A percentile compares a stretch with the other conserved stretches of the same genome.
phyloP scores from a whole-genome alignment of 371 early-diverging fungal genomes.

The Saksenaea vasiformis region DNA sequence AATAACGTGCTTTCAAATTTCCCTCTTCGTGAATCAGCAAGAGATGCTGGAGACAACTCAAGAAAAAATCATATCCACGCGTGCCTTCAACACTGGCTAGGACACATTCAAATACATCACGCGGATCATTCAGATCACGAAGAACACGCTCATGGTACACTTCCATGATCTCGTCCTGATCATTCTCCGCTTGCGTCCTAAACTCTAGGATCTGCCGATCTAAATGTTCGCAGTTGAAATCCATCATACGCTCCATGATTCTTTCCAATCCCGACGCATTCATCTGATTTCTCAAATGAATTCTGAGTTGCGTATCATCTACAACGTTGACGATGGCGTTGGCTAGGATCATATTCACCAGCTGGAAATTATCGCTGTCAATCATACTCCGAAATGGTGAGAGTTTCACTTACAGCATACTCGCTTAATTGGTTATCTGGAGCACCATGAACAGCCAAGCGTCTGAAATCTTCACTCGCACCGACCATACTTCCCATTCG shows the following conservation, averaged over 20 bases:
- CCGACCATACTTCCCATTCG: conserved; percentile 86
- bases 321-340: conserved; percentile 83
- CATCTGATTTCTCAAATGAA: conserved; percentile 79
- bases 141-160: conserved; percentile 74
- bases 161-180: conserved; percentile 79
- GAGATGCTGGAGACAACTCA: conserved; percentile 79
- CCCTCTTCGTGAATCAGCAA: conserved; percentile 71
- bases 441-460: conserved; percentile 56
- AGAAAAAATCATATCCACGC: conserved; percentile 74
- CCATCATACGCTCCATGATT: conserved; percentile 73
- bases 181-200: conserved; percentile 72
- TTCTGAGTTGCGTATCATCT: conserved; percentile 76
- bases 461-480: conserved; percentile 74
- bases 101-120: conserved; percentile 79
- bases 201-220: conserved; percentile 77
- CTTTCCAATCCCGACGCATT: conserved; percentile 72
- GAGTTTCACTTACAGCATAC: conserved; percentile 55
- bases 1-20: conserved; percentile 64
- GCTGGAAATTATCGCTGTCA: conserved; percentile 16
- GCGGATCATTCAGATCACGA: conserved; percentile 78
- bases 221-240: conserved; percentile 67
- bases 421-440: conserved; percentile 78
- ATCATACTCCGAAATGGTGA: not conserved
- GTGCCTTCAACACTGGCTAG: conserved; percentile 74
- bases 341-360: conserved; percentile 81